These are phyloP conservation scores for Amanita subjunquillea DNA, from an alignment of 768 basidiomycete genomes.

Conservation along the genomic window DNA sequence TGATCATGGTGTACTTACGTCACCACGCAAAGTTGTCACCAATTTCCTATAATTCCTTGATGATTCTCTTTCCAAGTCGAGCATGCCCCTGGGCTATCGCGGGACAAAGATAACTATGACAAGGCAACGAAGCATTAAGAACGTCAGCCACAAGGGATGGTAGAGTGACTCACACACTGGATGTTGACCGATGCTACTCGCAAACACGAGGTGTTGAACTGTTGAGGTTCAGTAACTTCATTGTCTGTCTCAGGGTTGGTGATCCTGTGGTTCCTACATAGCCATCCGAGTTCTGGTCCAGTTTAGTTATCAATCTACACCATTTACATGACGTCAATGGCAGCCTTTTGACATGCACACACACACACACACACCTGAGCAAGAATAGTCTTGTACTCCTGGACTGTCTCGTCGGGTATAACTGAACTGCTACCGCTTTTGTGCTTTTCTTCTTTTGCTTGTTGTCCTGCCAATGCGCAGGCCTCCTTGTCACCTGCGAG, in stretches of 20 bases:
- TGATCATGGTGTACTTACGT: too few relatives aligned
- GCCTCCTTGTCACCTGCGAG: slow-evolving; percentile 89
- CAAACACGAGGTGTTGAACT: slow-evolving; percentile 99
- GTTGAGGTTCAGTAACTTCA: slow-evolving; percentile 84
- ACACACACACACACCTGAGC: slow-evolving; percentile 75
- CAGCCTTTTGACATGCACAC: neutral
- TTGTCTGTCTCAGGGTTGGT: slow-evolving; percentile 89
- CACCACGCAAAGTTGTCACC: too few relatives aligned
- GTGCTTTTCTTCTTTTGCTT: slow-evolving; percentile 64
- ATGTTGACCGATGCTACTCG: slow-evolving; percentile 93
- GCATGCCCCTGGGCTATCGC: slow-evolving; percentile 99
- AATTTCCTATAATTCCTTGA: too few relatives aligned
- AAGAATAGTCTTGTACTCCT: slow-evolving; percentile 72
- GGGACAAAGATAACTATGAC: slow-evolving; percentile 77
- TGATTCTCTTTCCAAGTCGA: too few relatives aligned
- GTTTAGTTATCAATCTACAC: slow-evolving; percentile 85
- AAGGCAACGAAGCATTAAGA: slow-evolving; percentile 2
- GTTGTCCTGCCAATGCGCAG: slow-evolving; percentile 51
- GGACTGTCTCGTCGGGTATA: slow-evolving; percentile 65
- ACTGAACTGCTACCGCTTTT: slow-evolving; percentile 57
- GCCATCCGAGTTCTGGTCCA: slow-evolving; percentile 79
- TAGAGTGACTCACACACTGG: slow-evolving; percentile 61
- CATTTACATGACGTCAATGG: neutral
- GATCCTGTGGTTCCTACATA: slow-evolving; percentile 73
- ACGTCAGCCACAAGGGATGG: slow-evolving; percentile 1